A percentile compares a stretch with the other conserved stretches of the same genome.
phyloP scores from a whole-genome alignment of 2,329 filamentous ascomycete species.

The Colletotrichum camelliae region DNA sequence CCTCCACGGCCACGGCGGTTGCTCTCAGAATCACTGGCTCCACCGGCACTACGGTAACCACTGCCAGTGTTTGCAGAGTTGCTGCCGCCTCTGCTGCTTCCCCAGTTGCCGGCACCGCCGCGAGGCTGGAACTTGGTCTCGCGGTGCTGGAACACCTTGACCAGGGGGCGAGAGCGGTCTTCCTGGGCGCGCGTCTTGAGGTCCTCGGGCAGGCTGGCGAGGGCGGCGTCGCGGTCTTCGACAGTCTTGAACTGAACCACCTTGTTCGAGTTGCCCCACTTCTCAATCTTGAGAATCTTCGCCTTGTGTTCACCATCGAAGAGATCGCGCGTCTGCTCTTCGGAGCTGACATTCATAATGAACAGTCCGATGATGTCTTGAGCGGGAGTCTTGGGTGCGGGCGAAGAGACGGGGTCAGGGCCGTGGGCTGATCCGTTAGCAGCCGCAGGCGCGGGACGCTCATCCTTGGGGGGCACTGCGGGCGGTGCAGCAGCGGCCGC shows the following conservation, averaged over 20 bases:
- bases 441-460: conserved; percentile 46
- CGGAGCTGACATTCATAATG: conserved; percentile 82
- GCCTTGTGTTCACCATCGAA: conserved; percentile 83
- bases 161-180: conserved; percentile 78
- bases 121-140: conserved; percentile 63
- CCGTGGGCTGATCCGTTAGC: conserved; percentile 60
- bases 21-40: conserved; percentile 73
- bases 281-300: conserved; percentile 82
- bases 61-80: conserved; percentile 60
- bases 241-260: conserved; percentile 83
- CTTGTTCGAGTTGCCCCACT: conserved; percentile 80
- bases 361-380: conserved; percentile 85
- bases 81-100: conserved; percentile 68
- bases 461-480: conserved; percentile 64
- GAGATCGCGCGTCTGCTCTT: conserved; percentile 81
- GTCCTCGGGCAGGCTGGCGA: conserved; percentile 76
- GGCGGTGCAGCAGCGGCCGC: conserved; percentile 44
- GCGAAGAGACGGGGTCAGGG: conserved; percentile 59
- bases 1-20: conserved; percentile 62
- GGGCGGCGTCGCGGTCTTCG: conserved; percentile 81
- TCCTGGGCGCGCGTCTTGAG: conserved; percentile 75
- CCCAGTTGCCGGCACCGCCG: conserved; percentile 72
- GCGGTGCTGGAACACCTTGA: conserved; percentile 82
- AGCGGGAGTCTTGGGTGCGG: conserved; percentile 62
- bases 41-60: conserved; percentile 85